Evolutionary conservation across 2,329 filamentous ascomycete genomes (phyloP), one percentile per base, ranked within the genome.

Genomic region (Penicillium sumatraense): DNA sequence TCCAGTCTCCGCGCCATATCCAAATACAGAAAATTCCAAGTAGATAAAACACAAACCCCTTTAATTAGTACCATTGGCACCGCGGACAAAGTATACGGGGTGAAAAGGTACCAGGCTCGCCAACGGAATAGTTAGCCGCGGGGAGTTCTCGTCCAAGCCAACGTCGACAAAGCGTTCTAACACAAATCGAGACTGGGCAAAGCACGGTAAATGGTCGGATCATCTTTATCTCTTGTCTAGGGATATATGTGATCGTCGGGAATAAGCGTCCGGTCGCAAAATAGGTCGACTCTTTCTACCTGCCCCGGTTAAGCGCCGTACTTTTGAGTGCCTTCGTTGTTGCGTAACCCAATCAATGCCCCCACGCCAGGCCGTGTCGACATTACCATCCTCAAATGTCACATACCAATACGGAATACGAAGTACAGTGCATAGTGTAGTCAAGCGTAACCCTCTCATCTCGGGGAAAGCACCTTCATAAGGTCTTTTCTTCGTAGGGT

Each of bases 291-390:
- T 41, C 51, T 36, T 51, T 47, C 24, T 57, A 9, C 57, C 53
- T 20, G 14, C 42, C 50, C 23, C 20, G 53, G 59, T 53, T 65
- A 64, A 55, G 48, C 42, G 51, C 40, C 47, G 62, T 64, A 65
- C 61, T 61, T 64, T 61, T 57, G 51, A 23, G n/a, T 8, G 24
- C 14, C 18, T 41, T 46, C 53, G 47, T 47, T 50, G 27, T 41
- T 50, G 36, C 26, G 40, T 27, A 27, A 27, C 33, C 38, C 41
- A 55, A 24, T 33, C 29, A 29, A 5, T 31, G 45, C 11, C 45
- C 49, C 46, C 49, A 44, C 23, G 40, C 23, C 20, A 26, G 40
- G 40, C 40, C 23, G 40, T 44, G 40, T 44, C 40, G 44, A 54
- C 33, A 29, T 29, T 26, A 13, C 47, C 26, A 50, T 41, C 24